Evolutionary conservation across 2,329 filamentous ascomycete genomes (phyloP).

Genomic region (Myriangium duriaei): DNA sequence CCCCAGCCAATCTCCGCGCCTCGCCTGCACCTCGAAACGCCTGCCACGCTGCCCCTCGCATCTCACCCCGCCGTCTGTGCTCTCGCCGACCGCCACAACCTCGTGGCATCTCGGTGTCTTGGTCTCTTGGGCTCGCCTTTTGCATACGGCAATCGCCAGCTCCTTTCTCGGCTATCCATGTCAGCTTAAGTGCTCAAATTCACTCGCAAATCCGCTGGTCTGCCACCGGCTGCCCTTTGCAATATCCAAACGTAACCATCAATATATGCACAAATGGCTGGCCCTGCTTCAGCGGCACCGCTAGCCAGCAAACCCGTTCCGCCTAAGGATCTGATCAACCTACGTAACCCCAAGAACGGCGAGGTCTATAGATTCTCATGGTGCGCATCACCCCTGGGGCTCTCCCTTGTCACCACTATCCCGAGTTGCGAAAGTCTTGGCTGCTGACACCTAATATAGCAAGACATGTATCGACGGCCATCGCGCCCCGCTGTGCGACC

Average conservation of each 20-base stretch:
- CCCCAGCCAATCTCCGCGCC: neutral
- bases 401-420: no score
- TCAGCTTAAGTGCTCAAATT: constrained; percentile 9
- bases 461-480: constrained; percentile 12
- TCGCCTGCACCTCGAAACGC: neutral
- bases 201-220: constrained; percentile 1
- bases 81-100: no score
- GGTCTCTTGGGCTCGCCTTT: neutral
- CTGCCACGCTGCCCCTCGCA: no score
- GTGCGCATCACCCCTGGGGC: constrained; percentile 9
- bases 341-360: constrained; percentile 9
- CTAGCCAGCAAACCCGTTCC: constrained; percentile 2
- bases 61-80: no score
- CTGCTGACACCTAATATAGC: constrained; percentile 8
- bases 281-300: constrained; percentile 1
- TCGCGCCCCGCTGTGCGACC: constrained; percentile 12
- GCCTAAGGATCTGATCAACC: constrained; percentile 11
- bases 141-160: neutral
- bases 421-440: no score
- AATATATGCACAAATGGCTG: no score
- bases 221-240: no score
- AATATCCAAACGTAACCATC: no score
- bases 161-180: no score
- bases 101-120: no score
- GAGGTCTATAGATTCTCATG: constrained; percentile 11